phyloP scores from a whole-genome alignment of 768 basidiomycete genomes.

The Hericium alpestre region DNA sequence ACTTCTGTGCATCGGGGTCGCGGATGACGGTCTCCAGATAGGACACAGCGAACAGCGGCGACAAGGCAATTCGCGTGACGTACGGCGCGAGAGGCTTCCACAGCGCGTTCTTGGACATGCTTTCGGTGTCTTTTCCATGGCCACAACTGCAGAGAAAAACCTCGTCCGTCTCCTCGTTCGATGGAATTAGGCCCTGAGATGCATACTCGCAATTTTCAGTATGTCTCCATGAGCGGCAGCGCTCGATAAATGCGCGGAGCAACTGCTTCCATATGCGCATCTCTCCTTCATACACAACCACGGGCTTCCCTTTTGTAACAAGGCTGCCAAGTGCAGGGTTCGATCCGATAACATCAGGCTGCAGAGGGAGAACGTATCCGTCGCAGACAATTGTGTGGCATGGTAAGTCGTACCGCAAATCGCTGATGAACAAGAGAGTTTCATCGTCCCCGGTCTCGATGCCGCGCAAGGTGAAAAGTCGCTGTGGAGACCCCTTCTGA shows the following conservation, averaged over 20 bases:
- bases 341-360: conserved; percentile 11
- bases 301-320: neutral
- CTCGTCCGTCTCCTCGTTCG: conserved; percentile 24
- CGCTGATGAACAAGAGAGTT: conserved; percentile 36
- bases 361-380: conserved; percentile 33
- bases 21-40: conserved; percentile 33
- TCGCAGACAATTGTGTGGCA: conserved; percentile 44
- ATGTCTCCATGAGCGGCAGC: conserved; percentile 44
- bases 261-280: conserved; percentile 38
- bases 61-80: conserved; percentile 39
- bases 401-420: conserved; percentile 35
- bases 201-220: conserved; percentile 36
- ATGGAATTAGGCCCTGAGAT: conserved; percentile 22
- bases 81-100: conserved; percentile 34
- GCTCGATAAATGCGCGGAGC: conserved; percentile 39
- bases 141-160: conserved; percentile 46
- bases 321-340: conserved; percentile 20
- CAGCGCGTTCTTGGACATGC: conserved; percentile 3
- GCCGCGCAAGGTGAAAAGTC: neutral
- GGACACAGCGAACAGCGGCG: conserved; percentile 43
- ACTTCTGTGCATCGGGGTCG: conserved; percentile 11
- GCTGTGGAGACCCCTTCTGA: conserved; percentile 4
- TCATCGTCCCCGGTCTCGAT: conserved; percentile 14
- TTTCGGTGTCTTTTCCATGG: conserved; percentile 33
- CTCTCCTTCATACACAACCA: conserved; percentile 24